Evolutionary conservation across 129 eudicot species (phyloP), one percentile per base, ranked within the genome.

Genomic region (Mikania micrantha): DNA sequence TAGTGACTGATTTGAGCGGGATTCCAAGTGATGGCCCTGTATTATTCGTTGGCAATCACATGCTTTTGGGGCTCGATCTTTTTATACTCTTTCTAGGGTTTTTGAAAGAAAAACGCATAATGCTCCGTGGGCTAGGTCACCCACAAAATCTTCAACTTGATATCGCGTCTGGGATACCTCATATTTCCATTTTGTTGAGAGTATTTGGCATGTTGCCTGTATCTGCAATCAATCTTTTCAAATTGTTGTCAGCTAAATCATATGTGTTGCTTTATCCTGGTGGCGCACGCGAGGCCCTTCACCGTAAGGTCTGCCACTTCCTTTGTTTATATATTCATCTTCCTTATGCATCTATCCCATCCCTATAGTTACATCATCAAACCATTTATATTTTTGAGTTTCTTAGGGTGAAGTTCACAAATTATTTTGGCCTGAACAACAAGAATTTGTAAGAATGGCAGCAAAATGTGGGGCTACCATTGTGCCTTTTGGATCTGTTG

Each of bases 231-330:
- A 88, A 85, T 57, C 64, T 91, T 68, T 91, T 80, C 81, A 88
- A 78, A 69, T 47, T 88, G 76, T 65, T 88, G 1, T 74, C 85
- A 19, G 28, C 71, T 6, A 84, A 85, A 22, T 84, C 96, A n/a
- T 79, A 79, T 21, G 82, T 83, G 40, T 81, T 91, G 67, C 95
- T 91, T 48, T 91, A 91, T 75, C 98, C 98, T 22, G 96, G 98
- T 48, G 98, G 98, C 22, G 88, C 84, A 49, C 91, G 96, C 25
- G 96, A 90, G 60, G 94, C 90, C 32, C 87, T 88, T 17, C 96
- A 85, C 63, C 71, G 74, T 39, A 88, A 88, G 93, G 96, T 88
- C 19, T 21, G 79, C 66, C 47, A 21, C 34, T 6, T 66, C 24
- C 19, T 32, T 31, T 52, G 13, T 29, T n/a, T 49, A n/a, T 15